A percentile compares a stretch with the other conserved stretches of the same genome.
Conservation (phyloP, 2,329 filamentous ascomycete species). For the Xenoacremonium recifei region DNA sequence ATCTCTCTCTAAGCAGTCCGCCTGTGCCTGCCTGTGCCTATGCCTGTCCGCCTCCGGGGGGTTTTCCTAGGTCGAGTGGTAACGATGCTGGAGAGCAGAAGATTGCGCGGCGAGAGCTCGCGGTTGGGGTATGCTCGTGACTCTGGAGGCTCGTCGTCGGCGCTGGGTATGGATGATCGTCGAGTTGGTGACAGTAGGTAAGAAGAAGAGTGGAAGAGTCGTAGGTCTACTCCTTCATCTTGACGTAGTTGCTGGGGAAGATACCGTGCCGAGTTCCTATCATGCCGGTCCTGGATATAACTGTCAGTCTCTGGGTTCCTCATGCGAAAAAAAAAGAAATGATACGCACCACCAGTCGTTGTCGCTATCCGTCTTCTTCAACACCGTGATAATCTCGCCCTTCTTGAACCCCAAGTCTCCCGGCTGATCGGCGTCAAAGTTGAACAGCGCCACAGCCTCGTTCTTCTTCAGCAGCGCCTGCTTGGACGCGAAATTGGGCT, state of each 20-base stretch:
- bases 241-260: slow-evolving; percentile 82
- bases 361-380: slow-evolving; percentile 91
- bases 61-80: no score
- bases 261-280: slow-evolving; percentile 84
- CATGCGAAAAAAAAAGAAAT: background rate
- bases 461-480: slow-evolving; percentile 63
- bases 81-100: no score
- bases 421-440: slow-evolving; percentile 90
- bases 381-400: slow-evolving; percentile 90
- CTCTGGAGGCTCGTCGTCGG: no score
- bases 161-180: no score
- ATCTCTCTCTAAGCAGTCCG: slow-evolving; percentile 12
- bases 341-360: slow-evolving; percentile 86
- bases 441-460: slow-evolving; percentile 87
- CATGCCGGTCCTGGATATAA: slow-evolving; percentile 75
- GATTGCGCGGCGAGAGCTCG: no score
- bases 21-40: no score
- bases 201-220: background rate
- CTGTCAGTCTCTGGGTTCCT: slow-evolving; percentile 1
- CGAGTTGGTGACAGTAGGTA: background rate
- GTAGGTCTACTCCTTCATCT: slow-evolving; percentile 53
- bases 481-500: slow-evolving; percentile 71
- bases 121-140: no score
- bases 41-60: no score
- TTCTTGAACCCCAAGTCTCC: slow-evolving; percentile 96